Evolutionary conservation across 257 asterid genomes (phyloP).

Genomic region (Nicotiana undulata): DNA sequence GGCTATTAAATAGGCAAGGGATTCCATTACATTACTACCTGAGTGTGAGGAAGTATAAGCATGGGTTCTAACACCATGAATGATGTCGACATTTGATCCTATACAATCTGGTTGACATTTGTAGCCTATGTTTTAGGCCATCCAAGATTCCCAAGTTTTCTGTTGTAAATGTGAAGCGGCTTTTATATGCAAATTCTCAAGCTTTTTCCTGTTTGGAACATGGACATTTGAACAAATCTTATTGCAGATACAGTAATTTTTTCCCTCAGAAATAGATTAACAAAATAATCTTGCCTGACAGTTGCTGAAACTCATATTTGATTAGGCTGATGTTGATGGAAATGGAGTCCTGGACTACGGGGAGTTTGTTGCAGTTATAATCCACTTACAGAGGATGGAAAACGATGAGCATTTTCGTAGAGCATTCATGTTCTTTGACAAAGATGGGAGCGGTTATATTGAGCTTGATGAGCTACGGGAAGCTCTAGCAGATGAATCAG

Average conservation of each 20-base stretch:
- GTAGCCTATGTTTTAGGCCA: not conserved
- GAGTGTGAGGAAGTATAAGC: not conserved
- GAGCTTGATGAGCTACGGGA: slow-evolving; percentile 79
- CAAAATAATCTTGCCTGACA: not conserved
- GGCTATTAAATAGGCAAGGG: not conserved
- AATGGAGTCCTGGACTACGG: slow-evolving; percentile 85
- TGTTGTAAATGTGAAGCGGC: not conserved
- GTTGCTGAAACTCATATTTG: not conserved
- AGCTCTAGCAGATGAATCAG: slow-evolving; percentile 67
- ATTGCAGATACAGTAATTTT: not conserved
- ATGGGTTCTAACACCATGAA: not conserved
- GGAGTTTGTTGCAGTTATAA: slow-evolving; percentile 90
- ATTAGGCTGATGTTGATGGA: slow-evolving; percentile 91
- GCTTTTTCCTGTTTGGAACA: not conserved
- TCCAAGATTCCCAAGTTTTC: not conserved
- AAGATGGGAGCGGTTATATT: slow-evolving; percentile 69
- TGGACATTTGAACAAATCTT: not conserved
- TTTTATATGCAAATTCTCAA: not conserved
- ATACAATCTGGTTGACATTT: not conserved
- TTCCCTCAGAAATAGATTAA: not conserved
- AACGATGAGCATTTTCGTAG: slow-evolving; percentile 76
- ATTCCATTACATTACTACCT: not conserved
- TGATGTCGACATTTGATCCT: not conserved
- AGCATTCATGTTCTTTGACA: slow-evolving; percentile 78
- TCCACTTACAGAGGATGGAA: slow-evolving; percentile 86